These are phyloP conservation scores for Chenopodium berlandieri DNA, from an alignment of 148 eudicot genomes.

Conservation along the genomic window DNA sequence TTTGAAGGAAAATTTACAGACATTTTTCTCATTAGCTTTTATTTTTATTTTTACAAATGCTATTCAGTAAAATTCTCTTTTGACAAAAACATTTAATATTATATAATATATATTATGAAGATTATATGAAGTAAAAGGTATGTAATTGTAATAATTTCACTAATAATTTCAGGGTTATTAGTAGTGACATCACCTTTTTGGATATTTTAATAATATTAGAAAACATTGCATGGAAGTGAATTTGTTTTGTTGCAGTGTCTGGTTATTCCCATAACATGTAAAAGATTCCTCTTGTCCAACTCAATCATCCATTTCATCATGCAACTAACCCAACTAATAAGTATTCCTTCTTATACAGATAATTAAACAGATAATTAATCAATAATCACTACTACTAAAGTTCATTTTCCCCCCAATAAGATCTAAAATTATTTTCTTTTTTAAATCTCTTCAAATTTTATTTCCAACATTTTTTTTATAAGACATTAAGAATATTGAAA, in stretches of 20 bases:
- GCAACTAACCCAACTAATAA: conserved; percentile 8
- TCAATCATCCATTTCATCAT: conserved; percentile 25
- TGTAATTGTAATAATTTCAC: background rate
- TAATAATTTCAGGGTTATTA: background rate
- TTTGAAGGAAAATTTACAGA: background rate
- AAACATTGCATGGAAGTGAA: background rate
- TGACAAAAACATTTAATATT: no score
- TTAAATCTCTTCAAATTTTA: no score
- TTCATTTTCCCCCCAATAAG: background rate
- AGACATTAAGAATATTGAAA: no score
- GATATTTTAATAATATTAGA: background rate
- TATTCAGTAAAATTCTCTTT: no score
- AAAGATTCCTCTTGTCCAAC: conserved; percentile 34
- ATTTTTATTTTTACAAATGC: no score
- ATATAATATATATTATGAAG: no score
- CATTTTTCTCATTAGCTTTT: background rate
- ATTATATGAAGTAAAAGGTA: no score
- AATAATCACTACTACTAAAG: background rate
- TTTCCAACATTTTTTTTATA: no score
- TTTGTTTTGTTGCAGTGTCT: conserved; percentile 16
- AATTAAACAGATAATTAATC: background rate
- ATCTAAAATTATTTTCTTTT: no score
- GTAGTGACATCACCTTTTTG: background rate
- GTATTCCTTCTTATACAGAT: background rate
- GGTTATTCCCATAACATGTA: conserved; percentile 33